phyloP scores from a whole-genome alignment of 495 filamentous ascomycete genomes.

The Rhizodiscina lignyota region DNA sequence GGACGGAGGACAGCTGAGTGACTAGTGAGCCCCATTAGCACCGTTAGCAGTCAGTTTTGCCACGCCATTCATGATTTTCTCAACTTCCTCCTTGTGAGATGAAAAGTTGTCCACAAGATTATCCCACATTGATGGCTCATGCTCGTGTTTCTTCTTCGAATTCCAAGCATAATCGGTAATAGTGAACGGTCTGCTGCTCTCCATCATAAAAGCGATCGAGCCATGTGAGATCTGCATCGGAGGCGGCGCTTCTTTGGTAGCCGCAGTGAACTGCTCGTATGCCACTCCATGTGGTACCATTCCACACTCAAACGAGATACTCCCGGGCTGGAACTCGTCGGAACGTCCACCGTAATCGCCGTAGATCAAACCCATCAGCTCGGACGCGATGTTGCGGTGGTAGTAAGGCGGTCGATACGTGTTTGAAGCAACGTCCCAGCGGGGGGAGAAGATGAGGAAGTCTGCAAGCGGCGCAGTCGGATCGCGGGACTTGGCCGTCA shows the following conservation, averaged over 20 bases:
- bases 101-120: slow-evolving; percentile 32
- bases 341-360: slow-evolving; percentile 36
- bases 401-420: slow-evolving; percentile 34
- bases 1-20: no score
- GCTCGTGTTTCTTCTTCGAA: slow-evolving; percentile 35
- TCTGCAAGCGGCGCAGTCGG: slow-evolving; percentile 28
- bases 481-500: slow-evolving; percentile 30
- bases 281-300: slow-evolving; percentile 42
- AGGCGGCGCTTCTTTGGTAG: slow-evolving; percentile 27
- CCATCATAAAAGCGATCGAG: slow-evolving; percentile 44
- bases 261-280: slow-evolving; percentile 49
- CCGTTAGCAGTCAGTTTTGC: no score
- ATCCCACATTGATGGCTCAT: slow-evolving; percentile 41
- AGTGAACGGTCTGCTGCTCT: slow-evolving; percentile 32
- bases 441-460: slow-evolving; percentile 31
- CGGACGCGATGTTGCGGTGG: slow-evolving; percentile 32
- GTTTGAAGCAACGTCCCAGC: slow-evolving; percentile 33
- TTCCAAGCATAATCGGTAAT: slow-evolving; percentile 37
- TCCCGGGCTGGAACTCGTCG: slow-evolving; percentile 41
- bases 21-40: no score
- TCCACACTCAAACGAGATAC: slow-evolving; percentile 39
- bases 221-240: slow-evolving; percentile 31
- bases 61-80: slow-evolving; percentile 20
- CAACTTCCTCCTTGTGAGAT: slow-evolving; percentile 27
- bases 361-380: slow-evolving; percentile 36